Evolutionary conservation across 345 rosid species (phyloP), one percentile per base, ranked within the genome.

Genomic region (Hibiscus trionum): DNA sequence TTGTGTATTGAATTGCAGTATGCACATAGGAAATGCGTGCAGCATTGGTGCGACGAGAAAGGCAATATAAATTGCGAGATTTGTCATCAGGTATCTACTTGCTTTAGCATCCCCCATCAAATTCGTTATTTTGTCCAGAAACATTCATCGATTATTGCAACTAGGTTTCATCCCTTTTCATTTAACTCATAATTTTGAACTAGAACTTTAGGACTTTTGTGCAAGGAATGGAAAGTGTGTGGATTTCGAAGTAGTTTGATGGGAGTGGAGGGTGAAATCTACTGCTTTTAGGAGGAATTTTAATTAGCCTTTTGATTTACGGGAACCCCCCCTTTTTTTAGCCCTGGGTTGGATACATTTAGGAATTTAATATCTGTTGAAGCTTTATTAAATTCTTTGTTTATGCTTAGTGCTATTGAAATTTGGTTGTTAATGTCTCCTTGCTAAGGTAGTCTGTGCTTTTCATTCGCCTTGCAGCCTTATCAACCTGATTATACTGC

Each of bases 21-120:
- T 84, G 97, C 99, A 72, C 97, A 95, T 76, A 86, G 93, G 61
- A 85, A 88, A 78, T 95, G 97, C 74, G 90, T 95, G 75, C 99
- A 95, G 71, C 98, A 75, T 76, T 95, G 99, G 99, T 95, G 98
- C 81, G 82, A 92, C 47, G 98, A 92, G 84, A 95, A 95, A 77
- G 93, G 96, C 15, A 87, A 95, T 77, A 88, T 82, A 59, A 78
- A 79, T 16, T 95, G 99, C 56, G 99, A 95, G 80, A 95, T 95
- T 24, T 95, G 99, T 74, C 97, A 89, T 83, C 93, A 92, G 99
- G 97, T 92, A 81, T 49, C 37, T 58, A 29, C 8, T 61, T 66
- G 33, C 61, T 19, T 37, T 29, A 33, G 14, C 10, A 39, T 44
- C 33, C 37, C 33, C 29, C 21, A 44, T 11, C 47, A 2, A 44